Base-by-base conservation (phyloP, 129 eudicot species). In the Ambrosia trifida region DNA sequence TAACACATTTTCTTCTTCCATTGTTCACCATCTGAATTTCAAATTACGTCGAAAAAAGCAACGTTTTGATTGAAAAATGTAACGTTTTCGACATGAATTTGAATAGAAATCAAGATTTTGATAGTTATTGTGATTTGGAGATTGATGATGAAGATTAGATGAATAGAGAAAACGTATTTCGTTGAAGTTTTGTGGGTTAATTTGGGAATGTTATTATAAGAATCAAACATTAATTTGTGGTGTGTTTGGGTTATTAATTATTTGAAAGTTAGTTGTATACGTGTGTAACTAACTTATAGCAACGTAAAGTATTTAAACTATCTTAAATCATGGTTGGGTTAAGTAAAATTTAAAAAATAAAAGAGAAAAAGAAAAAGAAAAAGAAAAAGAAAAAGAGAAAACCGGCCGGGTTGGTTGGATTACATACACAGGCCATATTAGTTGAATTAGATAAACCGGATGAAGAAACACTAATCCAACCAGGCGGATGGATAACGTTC, bases 1-100 rank as follows among this genome's bases (percentile, higher is more conserved):
- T 36, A 73, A 44, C 24, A 44, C 72, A 49, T 59, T 72, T 54
- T 77, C 81, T 30, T 76, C 83, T 49, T 82, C 91, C 84, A 53
- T 57, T 60, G 70, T 47, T 76, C 87, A 83, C 82, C 87, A 80
- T 76, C 57, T 63, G 79, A 65, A 67, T 13, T 11, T 36, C 45
- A 70, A 40, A 71, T 35, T 13, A 18, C 36, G 4, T 20, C 46
- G 11, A 18, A 11, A 31, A 40, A 68, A 38, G 8, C 5, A 14
- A 16, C 19, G 24, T 64, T 13, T 43, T 1, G 28, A 35, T 52
- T 38, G 45, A 45, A 50, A 80, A 62, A 53, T 64, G 9, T 46
- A 60, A 35, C 70, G 44, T 49, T 51, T 82, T 41, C 40, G 36
- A 51, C 76, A 70, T 73, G 49, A 31, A 11, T 45, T 35, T 38